Evolutionary conservation across 768 basidiomycete species (phyloP).

Genomic region (Naganishia randhawae): DNA sequence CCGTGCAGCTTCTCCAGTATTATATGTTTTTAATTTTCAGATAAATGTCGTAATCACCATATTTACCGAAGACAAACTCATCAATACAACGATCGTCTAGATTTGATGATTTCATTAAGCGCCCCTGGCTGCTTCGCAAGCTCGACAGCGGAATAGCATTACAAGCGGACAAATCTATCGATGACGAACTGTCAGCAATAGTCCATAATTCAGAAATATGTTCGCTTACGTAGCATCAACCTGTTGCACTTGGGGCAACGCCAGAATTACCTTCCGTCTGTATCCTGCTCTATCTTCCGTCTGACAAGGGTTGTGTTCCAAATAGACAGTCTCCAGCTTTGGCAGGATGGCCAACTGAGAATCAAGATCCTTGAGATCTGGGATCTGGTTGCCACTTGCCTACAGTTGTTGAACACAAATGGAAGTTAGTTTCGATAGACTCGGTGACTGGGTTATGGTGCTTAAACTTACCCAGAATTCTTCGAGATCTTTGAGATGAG

Average conservation of each 20-base stretch:
- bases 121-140: neutral
- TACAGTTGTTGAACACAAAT: conserved; percentile 46
- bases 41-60: neutral
- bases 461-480: conserved; percentile 78
- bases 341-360: conserved; percentile 61
- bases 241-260: conserved; percentile 82
- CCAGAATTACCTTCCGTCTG: conserved; percentile 80
- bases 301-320: conserved; percentile 94
- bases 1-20: neutral
- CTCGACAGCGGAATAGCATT: neutral
- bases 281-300: conserved; percentile 70
- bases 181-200: neutral
- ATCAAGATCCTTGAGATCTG: conserved; percentile 65
- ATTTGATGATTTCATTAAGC: neutral
- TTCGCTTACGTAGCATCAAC: conserved; percentile 87
- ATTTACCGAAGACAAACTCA: neutral
- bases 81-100: neutral
- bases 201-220: too few relatives aligned
- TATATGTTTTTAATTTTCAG: neutral
- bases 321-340: conserved; percentile 79
- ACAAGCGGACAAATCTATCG: conserved; percentile 5
- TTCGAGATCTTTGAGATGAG: conserved; percentile 71
- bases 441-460: neutral
- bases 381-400: conserved; percentile 84
- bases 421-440: neutral